Evolutionary conservation across 169 alveolate species (phyloP).

Genomic region (Perkinsus chesapeaki): DNA sequence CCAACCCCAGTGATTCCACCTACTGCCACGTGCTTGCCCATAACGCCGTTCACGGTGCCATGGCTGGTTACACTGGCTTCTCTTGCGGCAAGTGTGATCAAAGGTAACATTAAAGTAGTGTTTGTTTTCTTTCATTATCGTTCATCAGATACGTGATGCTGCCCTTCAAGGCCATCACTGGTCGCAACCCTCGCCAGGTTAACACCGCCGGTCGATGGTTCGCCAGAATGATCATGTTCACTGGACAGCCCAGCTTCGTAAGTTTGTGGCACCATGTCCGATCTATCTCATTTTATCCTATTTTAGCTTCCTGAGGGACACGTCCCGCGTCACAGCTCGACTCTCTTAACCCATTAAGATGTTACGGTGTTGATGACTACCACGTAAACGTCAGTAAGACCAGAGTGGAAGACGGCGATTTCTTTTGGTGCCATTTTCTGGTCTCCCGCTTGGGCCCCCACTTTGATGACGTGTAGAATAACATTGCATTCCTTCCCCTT

Average conservation of each 20-base stretch:
- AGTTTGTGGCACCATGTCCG: not conserved
- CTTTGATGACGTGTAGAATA: too few species aligned
- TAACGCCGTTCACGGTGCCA: constrained; percentile 72
- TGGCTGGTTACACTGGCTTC: constrained; percentile 73
- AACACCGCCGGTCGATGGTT: not conserved
- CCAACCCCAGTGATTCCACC: constrained; percentile 65
- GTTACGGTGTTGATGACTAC: too few species aligned
- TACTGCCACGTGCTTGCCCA: constrained; percentile 64
- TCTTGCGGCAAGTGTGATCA: constrained; percentile 17
- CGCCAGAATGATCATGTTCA: not conserved
- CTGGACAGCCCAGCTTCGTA: not conserved
- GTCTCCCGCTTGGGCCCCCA: not conserved
- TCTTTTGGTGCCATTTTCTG: not conserved
- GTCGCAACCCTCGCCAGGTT: not conserved
- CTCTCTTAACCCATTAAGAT: not conserved
- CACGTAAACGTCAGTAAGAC: not conserved
- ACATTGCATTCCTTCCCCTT: too few species aligned
- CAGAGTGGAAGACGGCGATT: not conserved
- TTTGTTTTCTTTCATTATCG: not conserved
- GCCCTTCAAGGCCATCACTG: not conserved
- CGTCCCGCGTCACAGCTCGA: not conserved
- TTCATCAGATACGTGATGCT: not conserved
- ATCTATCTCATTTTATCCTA: not conserved
- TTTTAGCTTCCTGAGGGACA: not conserved
- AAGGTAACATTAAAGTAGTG: not conserved